phyloP scores from a whole-genome alignment of 805 yeast species.

The Clavispora fructus region DNA sequence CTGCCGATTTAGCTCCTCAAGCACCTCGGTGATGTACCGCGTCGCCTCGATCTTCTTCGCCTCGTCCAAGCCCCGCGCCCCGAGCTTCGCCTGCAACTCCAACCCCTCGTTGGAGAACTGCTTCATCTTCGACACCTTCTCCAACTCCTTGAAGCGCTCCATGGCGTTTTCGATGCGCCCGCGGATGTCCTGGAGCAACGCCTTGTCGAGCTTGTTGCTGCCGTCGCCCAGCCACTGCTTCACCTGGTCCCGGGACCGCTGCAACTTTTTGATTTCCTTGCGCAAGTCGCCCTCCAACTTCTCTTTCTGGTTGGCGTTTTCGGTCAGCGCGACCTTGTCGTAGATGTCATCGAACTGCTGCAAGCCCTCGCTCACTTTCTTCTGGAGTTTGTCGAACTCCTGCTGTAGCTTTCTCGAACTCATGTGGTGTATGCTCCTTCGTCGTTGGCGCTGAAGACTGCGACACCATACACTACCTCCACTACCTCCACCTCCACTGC shows the following conservation, averaged over 20 bases:
- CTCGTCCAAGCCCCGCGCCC: constrained; percentile 42
- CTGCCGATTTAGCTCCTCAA: constrained; percentile 80
- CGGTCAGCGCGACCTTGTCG: constrained; percentile 77
- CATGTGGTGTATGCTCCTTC: constrained; percentile 18
- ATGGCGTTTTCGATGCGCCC: constrained; percentile 78
- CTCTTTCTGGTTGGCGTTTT: constrained; percentile 85
- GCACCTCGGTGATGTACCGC: constrained; percentile 60
- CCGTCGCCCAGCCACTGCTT: constrained; percentile 91
- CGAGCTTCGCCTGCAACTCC: constrained; percentile 56
- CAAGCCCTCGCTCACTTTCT: constrained; percentile 86
- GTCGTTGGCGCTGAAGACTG: not conserved
- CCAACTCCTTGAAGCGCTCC: constrained; percentile 95
- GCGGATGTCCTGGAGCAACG: constrained; percentile 51
- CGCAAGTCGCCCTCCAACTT: constrained; percentile 88
- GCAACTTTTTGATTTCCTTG: constrained; percentile 91
- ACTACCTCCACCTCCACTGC: no score
- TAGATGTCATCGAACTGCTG: constrained; percentile 78
- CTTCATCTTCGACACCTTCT: constrained; percentile 86
- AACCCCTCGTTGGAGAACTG: constrained; percentile 93
- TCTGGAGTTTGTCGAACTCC: constrained; percentile 92
- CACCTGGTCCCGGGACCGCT: constrained; percentile 89
- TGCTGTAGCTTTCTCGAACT: constrained; percentile 43
- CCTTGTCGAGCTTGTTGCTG: constrained; percentile 72
- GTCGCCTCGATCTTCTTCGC: constrained; percentile 70
- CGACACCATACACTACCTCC: not conserved